Conservation (phyloP, 306 rosid species). For the Cotoneaster glaucophyllus region DNA sequence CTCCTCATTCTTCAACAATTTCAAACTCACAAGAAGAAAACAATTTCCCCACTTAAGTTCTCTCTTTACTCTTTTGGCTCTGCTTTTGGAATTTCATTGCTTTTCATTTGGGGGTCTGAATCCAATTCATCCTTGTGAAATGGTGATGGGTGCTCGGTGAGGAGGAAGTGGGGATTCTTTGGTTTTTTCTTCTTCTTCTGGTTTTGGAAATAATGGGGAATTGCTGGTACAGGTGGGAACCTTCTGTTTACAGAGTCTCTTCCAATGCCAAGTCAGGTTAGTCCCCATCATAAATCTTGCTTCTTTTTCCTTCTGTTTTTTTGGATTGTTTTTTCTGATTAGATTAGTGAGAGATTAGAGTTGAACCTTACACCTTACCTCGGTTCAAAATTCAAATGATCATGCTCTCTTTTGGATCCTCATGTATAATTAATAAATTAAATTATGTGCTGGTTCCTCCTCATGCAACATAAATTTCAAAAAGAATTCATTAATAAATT, state of each 20-base stretch:
- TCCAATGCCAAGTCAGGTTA: conserved; percentile 89
- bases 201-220: conserved; percentile 64
- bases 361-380: background rate
- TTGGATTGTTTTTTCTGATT: background rate
- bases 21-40: background rate
- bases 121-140: conserved; percentile 17
- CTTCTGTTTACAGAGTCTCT: conserved; percentile 72
- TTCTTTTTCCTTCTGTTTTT: background rate
- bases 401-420: background rate
- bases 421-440: background rate
- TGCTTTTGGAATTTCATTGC: background rate
- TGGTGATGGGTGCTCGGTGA: conserved; percentile 41
- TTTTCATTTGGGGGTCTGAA: background rate
- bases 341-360: background rate
- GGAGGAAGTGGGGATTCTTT: background rate
- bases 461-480: background rate
- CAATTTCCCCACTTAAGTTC: background rate
- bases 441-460: background rate
- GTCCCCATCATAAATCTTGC: conserved; percentile 4
- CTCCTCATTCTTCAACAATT: conserved; percentile 12
- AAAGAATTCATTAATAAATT: background rate
- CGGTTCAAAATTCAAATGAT: background rate
- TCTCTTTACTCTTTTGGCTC: background rate
- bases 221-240: conserved; percentile 61
- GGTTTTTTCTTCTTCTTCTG: conserved; percentile 21